A percentile compares a stretch with the other conserved stretches of the same genome.
Conservation (phyloP, 2,329 filamentous ascomycete species). For the Blastomyces silverae region DNA sequence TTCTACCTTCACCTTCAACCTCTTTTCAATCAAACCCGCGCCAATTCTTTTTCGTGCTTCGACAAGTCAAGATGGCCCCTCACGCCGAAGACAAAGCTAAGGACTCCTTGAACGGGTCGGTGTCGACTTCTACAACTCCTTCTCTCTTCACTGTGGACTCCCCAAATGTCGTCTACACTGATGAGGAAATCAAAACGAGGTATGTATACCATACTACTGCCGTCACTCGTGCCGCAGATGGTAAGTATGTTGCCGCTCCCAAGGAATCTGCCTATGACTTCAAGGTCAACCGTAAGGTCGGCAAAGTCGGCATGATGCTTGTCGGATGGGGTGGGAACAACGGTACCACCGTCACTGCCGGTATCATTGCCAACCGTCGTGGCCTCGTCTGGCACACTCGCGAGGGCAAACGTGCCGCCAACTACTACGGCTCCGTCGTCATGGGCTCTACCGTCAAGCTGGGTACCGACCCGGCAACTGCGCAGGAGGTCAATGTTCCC, state of each 20-base stretch:
- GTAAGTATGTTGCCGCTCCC: conserved; percentile 75
- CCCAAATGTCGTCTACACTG: conserved; percentile 86
- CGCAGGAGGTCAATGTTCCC: conserved; percentile 88
- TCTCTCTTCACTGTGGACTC: conserved; percentile 79
- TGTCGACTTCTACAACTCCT: conserved; percentile 38
- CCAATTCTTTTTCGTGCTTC: conserved; percentile 25
- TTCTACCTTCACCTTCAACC: conserved; percentile 38
- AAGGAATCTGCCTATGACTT: conserved; percentile 92
- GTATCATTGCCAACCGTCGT: conserved; percentile 91
- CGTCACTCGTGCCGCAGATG: conserved; percentile 63
- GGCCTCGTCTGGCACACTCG: conserved; percentile 87
- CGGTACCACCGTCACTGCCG: conserved; percentile 91
- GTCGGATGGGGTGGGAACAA: conserved; percentile 99
- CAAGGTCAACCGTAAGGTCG: conserved; percentile 89
- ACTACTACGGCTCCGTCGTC: conserved; percentile 97
- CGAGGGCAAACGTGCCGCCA: conserved; percentile 74
- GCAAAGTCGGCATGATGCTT: conserved; percentile 93
- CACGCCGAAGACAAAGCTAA: conserved; percentile 62
- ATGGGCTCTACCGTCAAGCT: conserved; percentile 98
- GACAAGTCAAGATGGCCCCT: conserved; percentile 68
- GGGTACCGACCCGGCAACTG: conserved; percentile 74
- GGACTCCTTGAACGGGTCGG: conserved; percentile 50
- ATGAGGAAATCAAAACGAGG: conserved; percentile 80
- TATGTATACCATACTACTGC: conserved; percentile 95
- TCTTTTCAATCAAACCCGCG: conserved; percentile 28